Percentiles rank a stretch among this genome's conserved stretches.
phyloP scores from a whole-genome alignment of 2,329 filamentous ascomycete species.

The Neocucurbitaria cava region DNA sequence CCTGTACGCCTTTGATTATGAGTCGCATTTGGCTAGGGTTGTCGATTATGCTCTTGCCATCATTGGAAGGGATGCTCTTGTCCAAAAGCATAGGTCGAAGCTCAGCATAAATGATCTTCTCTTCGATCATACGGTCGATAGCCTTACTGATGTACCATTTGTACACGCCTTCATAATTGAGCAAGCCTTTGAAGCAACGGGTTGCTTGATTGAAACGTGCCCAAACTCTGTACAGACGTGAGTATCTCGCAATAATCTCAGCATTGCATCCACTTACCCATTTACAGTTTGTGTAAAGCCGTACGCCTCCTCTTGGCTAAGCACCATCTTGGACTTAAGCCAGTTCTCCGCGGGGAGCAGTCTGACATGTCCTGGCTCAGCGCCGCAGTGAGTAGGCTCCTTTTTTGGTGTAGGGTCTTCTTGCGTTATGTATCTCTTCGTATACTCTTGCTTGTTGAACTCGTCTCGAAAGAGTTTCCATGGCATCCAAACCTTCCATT shows the following conservation, averaged over 20 bases:
- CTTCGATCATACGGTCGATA: slow-evolving; percentile 67
- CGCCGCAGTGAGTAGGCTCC: slow-evolving; percentile 19
- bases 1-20: slow-evolving; percentile 56
- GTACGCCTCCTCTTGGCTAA: slow-evolving; percentile 67
- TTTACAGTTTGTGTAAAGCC: slow-evolving; percentile 54
- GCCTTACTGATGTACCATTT: slow-evolving; percentile 65
- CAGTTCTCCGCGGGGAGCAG: slow-evolving; percentile 55
- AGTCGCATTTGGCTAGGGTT: slow-evolving; percentile 65
- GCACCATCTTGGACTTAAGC: slow-evolving; percentile 68
- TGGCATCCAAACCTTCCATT: slow-evolving; percentile 50
- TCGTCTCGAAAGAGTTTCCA: slow-evolving; percentile 53
- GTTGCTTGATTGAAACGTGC: slow-evolving; percentile 73
- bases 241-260: not conserved
- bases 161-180: slow-evolving; percentile 71
- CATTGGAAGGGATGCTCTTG: slow-evolving; percentile 67
- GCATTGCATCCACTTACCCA: slow-evolving; percentile 56
- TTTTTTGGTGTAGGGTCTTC: slow-evolving; percentile 5
- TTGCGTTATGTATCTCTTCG: slow-evolving; percentile 13
- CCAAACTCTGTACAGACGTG: slow-evolving; percentile 53
- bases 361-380: slow-evolving; percentile 16
- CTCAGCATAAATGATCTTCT: slow-evolving; percentile 75
- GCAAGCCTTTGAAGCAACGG: slow-evolving; percentile 74
- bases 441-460: slow-evolving; percentile 50
- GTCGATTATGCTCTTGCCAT: slow-evolving; percentile 60
- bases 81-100: slow-evolving; percentile 73